phyloP scores from a whole-genome alignment of 2,329 filamentous ascomycete genomes.

The Fusarium cyanostomum region DNA sequence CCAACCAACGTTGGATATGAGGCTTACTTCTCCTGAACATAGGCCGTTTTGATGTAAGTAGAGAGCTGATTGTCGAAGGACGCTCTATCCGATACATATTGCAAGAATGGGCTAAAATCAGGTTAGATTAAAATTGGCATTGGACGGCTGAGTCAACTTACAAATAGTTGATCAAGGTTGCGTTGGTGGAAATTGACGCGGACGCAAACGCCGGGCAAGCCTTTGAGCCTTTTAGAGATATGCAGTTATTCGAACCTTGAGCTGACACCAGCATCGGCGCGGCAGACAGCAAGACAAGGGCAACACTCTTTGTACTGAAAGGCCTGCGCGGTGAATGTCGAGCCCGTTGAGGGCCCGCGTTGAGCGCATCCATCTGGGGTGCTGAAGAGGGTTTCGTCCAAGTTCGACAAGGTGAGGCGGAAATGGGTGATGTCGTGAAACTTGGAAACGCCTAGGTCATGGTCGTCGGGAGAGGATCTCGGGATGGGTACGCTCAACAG shows the following conservation, averaged over 20 bases:
- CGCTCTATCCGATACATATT: constrained; percentile 77
- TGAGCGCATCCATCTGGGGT: constrained; percentile 18
- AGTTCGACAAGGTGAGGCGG: constrained; percentile 19
- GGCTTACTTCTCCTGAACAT: constrained; percentile 80
- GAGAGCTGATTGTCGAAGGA: constrained; percentile 82
- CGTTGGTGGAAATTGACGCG: constrained; percentile 75
- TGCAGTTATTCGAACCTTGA: constrained; percentile 56
- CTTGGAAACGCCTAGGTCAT: constrained; percentile 32
- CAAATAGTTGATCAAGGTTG: constrained; percentile 69
- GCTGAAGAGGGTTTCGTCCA: constrained; percentile 10
- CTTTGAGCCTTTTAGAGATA: constrained; percentile 76
- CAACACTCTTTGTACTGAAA: constrained; percentile 32
- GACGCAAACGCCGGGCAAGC: constrained; percentile 77
- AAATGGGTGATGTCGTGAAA: constrained; percentile 18
- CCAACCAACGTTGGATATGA: background rate
- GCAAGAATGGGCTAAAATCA: constrained; percentile 78
- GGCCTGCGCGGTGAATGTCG: constrained; percentile 29
- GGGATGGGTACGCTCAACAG: constrained; percentile 8
- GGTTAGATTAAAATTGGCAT: constrained; percentile 19
- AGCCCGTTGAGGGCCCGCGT: background rate
- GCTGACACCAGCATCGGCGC: constrained; percentile 47
- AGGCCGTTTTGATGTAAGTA: constrained; percentile 77
- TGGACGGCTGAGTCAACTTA: constrained; percentile 53
- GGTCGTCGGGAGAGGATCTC: constrained; percentile 28
- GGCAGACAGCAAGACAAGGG: constrained; percentile 41